Evolutionary conservation across 2,329 filamentous ascomycete genomes (phyloP).

Genomic region (Pseudopithomyces chartarum): DNA sequence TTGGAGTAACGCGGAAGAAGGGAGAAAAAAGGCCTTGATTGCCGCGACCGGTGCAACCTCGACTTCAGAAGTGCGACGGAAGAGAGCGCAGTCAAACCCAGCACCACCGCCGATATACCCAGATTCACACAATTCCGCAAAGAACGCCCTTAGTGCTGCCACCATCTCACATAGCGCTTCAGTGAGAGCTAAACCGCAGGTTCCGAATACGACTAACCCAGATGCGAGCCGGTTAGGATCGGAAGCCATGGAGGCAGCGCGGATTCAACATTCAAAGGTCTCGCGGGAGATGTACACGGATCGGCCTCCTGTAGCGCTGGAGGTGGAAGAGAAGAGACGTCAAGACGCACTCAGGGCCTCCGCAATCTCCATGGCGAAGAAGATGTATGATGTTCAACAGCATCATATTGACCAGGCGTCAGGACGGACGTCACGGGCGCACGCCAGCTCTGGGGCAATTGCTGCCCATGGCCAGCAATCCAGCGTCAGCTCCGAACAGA

Average conservation of each 20-base stretch:
- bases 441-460: slow-evolving; percentile 42
- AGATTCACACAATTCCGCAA: slow-evolving; percentile 63
- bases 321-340: slow-evolving; percentile 74
- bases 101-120: slow-evolving; percentile 54
- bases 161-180: slow-evolving; percentile 64
- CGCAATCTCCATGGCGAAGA: slow-evolving; percentile 85
- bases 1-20: slow-evolving; percentile 55
- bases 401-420: slow-evolving; percentile 58
- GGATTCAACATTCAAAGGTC: slow-evolving; percentile 70
- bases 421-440: slow-evolving; percentile 45
- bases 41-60: slow-evolving; percentile 82
- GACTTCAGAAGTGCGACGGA: slow-evolving; percentile 61
- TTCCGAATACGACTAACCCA: slow-evolving; percentile 11
- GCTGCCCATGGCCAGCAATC: slow-evolving; percentile 35
- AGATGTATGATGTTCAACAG: slow-evolving; percentile 78
- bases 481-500: slow-evolving; percentile 37
- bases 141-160: slow-evolving; percentile 75
- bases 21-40: slow-evolving; percentile 68
- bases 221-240: slow-evolving; percentile 50
- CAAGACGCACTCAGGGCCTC: slow-evolving; percentile 78
- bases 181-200: slow-evolving; percentile 27
- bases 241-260: slow-evolving; percentile 63
- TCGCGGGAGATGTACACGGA: slow-evolving; percentile 78
- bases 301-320: slow-evolving; percentile 70
- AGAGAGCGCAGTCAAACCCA: slow-evolving; percentile 67